phyloP scores from a whole-genome alignment of 73 alveolate genomes.

The Paramecium tetraurelia region DNA sequence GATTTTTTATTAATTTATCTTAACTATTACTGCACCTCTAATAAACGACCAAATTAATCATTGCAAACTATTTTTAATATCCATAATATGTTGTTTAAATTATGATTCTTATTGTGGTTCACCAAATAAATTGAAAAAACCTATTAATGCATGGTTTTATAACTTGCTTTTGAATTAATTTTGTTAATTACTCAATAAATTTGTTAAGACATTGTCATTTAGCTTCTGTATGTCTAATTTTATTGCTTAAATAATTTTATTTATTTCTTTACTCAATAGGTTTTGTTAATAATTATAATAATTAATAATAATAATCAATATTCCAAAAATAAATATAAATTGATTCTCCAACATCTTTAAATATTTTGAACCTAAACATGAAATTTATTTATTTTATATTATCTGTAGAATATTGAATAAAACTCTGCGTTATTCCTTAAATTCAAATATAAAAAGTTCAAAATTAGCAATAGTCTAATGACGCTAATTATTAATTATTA shows the following conservation, averaged over 20 bases:
- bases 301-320: background rate
- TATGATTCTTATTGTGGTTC: too few species aligned
- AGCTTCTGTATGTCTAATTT: background rate
- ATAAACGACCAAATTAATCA: too few species aligned
- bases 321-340: background rate
- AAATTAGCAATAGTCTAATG: background rate
- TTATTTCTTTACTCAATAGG: background rate
- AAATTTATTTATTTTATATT: background rate
- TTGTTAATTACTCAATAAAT: too few species aligned
- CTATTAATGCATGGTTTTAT: too few species aligned
- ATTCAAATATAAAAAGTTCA: background rate
- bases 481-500: background rate
- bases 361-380: background rate
- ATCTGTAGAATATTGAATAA: background rate
- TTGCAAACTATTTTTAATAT: too few species aligned
- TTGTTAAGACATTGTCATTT: too few species aligned
- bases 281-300: background rate
- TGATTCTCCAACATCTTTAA: background rate
- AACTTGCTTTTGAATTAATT: too few species aligned
- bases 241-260: background rate
- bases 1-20: too few species aligned
- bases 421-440: background rate
- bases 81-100: too few species aligned
- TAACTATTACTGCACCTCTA: too few species aligned
- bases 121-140: too few species aligned